phyloP scores from a whole-genome alignment of 305 asterid genomes.

The Ilex paraguariensis region DNA sequence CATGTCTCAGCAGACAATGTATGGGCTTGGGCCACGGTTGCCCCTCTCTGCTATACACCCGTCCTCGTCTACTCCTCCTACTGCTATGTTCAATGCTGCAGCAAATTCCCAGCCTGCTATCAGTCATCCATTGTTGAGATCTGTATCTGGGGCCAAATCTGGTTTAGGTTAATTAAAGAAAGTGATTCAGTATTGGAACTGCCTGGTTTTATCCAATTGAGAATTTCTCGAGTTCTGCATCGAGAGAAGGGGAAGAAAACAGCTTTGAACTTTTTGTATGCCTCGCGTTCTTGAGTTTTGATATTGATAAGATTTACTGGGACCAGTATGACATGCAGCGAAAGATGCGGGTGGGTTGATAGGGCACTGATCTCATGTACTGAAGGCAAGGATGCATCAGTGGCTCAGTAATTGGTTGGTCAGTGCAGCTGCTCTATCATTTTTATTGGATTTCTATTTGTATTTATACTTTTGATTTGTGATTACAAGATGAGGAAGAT shows the following conservation, averaged over 20 bases:
- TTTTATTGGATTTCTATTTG: no score
- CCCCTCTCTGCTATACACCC: slow-evolving; percentile 77
- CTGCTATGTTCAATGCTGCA: slow-evolving; percentile 37
- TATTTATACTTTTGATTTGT: background rate
- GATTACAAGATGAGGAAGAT: background rate
- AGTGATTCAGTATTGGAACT: slow-evolving; percentile 14
- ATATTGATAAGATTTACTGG: background rate
- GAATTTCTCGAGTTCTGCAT: background rate
- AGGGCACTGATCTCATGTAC: background rate
- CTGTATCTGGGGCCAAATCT: slow-evolving; percentile 64
- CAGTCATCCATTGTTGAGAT: slow-evolving; percentile 60
- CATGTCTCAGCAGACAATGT: slow-evolving; percentile 64
- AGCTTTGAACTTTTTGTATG: background rate
- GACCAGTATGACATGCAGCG: background rate
- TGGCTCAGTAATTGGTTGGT: background rate
- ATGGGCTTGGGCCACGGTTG: slow-evolving; percentile 64
- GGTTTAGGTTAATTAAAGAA: slow-evolving; percentile 41
- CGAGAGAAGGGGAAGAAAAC: background rate
- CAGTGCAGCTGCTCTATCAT: background rate
- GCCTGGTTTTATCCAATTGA: slow-evolving; percentile 14
- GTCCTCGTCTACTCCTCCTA: slow-evolving; percentile 43
- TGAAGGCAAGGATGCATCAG: background rate
- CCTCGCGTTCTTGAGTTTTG: background rate
- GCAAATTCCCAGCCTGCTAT: slow-evolving; percentile 53
- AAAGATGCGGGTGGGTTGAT: background rate